Conservation (phyloP, 805 yeast genomes). For the Starmerella floricola region DNA sequence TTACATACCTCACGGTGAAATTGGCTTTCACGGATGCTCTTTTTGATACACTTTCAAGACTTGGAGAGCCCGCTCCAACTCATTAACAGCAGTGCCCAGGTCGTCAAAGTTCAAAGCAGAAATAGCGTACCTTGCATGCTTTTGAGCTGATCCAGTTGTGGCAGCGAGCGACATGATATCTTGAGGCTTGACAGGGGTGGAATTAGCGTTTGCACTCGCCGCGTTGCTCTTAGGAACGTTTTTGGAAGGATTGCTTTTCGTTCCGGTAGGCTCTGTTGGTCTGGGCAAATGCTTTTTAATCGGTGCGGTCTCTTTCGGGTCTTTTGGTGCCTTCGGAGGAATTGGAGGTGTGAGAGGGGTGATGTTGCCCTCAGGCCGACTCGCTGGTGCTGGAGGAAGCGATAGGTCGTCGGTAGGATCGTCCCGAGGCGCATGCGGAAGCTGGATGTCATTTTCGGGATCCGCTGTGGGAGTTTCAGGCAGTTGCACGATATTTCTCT, state of each 20-base stretch:
- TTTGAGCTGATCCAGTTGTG: constrained; percentile 37
- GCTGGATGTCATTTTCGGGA: not conserved
- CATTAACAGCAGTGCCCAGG: constrained; percentile 46
- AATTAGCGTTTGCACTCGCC: no score
- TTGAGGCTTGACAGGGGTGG: constrained; percentile 1
- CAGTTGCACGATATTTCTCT: not conserved
- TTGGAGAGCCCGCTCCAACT: constrained; percentile 40
- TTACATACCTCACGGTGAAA: no score
- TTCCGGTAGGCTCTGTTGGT: no score
- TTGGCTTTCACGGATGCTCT: no score
- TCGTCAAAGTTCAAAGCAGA: constrained; percentile 66
- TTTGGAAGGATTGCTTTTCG: no score
- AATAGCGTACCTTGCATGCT: constrained; percentile 59
- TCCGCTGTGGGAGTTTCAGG: constrained; percentile 7
- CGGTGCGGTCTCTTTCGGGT: constrained; percentile 5
- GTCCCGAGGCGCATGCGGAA: constrained; percentile 12
- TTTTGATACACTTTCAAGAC: constrained; percentile 18
- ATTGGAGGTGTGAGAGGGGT: not conserved
- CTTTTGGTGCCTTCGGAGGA: constrained; percentile 9
- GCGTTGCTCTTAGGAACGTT: no score
- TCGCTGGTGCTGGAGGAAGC: constrained; percentile 17
- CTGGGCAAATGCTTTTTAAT: not conserved
- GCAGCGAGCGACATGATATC: constrained; percentile 30
- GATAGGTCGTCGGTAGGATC: constrained; percentile 7
- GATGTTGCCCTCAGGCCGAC: constrained; percentile 14